Evolutionary conservation across 148 eudicot species (phyloP).

Genomic region (Rheum nobile): DNA sequence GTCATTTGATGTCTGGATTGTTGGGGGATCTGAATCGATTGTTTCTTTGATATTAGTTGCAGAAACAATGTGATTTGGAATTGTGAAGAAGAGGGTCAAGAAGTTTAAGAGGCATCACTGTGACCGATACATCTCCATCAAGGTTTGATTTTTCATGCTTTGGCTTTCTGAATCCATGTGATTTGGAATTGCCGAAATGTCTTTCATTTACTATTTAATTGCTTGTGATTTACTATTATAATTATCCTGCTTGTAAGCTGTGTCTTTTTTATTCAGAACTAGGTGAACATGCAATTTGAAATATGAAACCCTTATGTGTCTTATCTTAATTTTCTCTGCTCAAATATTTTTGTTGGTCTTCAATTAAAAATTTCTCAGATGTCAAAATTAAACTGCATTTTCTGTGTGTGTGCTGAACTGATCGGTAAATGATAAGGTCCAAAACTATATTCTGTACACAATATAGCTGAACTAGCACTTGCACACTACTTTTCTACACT

Average conservation of each 20-base stretch:
- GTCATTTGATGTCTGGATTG: background rate
- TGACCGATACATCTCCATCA: conserved; percentile 46
- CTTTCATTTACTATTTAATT: background rate
- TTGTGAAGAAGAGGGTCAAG: conserved; percentile 66
- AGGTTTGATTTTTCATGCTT: conserved; percentile 24
- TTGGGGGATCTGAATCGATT: background rate
- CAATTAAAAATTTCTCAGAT: too few relatives aligned
- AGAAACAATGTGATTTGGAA: conserved; percentile 32
- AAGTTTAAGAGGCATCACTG: conserved; percentile 56
- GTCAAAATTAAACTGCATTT: too few relatives aligned
- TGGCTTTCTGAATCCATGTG: background rate
- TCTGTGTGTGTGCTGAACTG: background rate
- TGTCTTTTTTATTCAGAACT: background rate
- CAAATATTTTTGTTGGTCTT: too few relatives aligned
- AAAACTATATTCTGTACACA: background rate
- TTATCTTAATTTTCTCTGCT: too few relatives aligned
- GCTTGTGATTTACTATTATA: background rate
- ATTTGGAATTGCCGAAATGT: background rate
- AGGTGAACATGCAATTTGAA: too few relatives aligned
- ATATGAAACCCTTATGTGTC: too few relatives aligned
- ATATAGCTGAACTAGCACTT: background rate
- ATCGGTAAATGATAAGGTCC: too few relatives aligned
- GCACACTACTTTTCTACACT: too few relatives aligned
- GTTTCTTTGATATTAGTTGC: background rate
- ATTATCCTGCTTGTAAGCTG: background rate